These are phyloP conservation scores for Hippophae gyantsensis DNA, from an alignment of 306 rosid species.

Conservation along the genomic window DNA sequence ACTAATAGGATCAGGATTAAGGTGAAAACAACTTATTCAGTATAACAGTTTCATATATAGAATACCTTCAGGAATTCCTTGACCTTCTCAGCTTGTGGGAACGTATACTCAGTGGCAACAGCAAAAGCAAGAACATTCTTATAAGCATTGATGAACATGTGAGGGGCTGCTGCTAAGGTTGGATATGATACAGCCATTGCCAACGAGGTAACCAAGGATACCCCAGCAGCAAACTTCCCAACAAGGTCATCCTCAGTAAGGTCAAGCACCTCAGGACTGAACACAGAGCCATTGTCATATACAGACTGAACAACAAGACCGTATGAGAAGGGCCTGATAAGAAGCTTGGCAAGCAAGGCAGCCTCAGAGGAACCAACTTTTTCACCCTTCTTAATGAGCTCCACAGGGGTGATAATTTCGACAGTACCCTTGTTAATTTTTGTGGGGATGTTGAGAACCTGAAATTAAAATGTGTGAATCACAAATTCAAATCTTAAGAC, in stretches of 20 bases:
- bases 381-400: constrained; percentile 81
- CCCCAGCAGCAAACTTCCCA: constrained; percentile 57
- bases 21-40: too few species aligned
- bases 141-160: constrained; percentile 67
- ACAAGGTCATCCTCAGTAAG: constrained; percentile 67
- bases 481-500: too few species aligned
- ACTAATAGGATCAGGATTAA: neutral
- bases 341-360: constrained; percentile 82
- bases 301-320: constrained; percentile 61
- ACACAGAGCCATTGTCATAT: constrained; percentile 67
- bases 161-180: constrained; percentile 80
- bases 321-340: constrained; percentile 76
- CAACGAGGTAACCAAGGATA: constrained; percentile 55
- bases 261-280: constrained; percentile 76
- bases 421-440: constrained; percentile 93
- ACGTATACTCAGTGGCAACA: constrained; percentile 46
- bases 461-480: neutral
- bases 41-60: too few species aligned
- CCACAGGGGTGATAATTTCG: constrained; percentile 78
- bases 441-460: constrained; percentile 81
- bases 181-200: constrained; percentile 67
- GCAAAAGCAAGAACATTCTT: constrained; percentile 61
- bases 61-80: constrained; percentile 69
- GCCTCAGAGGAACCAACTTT: constrained; percentile 89
- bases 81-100: constrained; percentile 60